Evolutionary conservation across 192 early-diverging fungal genomes (phyloP), one percentile per base, ranked within the genome.

Genomic region (Backusella parvicylindrica): DNA sequence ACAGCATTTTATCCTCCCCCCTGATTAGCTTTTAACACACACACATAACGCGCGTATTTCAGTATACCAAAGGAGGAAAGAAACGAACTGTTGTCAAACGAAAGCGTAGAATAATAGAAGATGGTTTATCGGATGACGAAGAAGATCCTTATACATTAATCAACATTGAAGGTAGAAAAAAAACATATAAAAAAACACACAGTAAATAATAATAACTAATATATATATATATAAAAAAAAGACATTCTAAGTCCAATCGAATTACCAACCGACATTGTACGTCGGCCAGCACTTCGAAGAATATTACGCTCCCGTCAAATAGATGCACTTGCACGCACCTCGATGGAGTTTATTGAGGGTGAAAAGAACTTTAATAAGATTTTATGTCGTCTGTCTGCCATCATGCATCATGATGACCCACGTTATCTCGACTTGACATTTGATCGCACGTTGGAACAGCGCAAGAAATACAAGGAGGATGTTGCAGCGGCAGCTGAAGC

Each of bases 111-210:
- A 68, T 26, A 50, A n/a, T 70, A 16, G 63, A 81, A 70, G 75
- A 77, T 70, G 56, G 77, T 35, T 33, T 83, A 75, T 74, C 78
- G 47, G 89, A 87, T 38, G 84, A 87, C 16, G 77, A 86, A 71
- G 85, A 86, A 43, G 86, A 88, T 69, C 89, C 91, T 1, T 92
- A 92, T 75, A 88, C 85, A 23, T 82, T 84, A 15, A 85, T 92
- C 74, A 88, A 88, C 60, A 84, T 92, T 56, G 85, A 85, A 70
- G 85, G 87, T 85, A 77, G 32, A 70, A 47, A 8, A 6, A 47
- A 47, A 47, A 47, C 18, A 13, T 1, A 67, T 75, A 68, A 64
- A 68, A 37, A 16, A 67, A 26, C 26, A 23, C 7, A 3, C 15
- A 15, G 16, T 15, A 70, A 64, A 21, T 21, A 32, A 37, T 9